These are phyloP conservation scores for Diaporthe citriasiana DNA, from an alignment of 2,329 filamentous ascomycete genomes.

Conservation along the genomic window DNA sequence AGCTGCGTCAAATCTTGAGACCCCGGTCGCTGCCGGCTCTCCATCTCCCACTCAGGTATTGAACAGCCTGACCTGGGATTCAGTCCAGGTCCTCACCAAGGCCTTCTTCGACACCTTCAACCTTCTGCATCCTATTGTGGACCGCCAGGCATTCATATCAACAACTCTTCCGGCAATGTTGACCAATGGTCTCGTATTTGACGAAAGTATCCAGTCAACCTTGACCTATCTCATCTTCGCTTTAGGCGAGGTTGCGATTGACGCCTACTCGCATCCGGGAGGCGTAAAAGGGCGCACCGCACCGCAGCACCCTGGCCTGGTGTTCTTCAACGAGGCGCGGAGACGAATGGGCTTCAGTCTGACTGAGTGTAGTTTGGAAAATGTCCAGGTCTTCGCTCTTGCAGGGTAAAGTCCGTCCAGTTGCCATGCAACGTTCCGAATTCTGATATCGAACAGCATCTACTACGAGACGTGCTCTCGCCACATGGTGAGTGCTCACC, in stretches of 20 bases:
- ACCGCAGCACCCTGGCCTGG: slow-evolving; percentile 67
- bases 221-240: slow-evolving; percentile 71
- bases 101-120: slow-evolving; percentile 74
- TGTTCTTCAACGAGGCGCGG: slow-evolving; percentile 73
- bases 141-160: slow-evolving; percentile 67
- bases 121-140: slow-evolving; percentile 69
- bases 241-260: slow-evolving; percentile 70
- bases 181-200: slow-evolving; percentile 59
- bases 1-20: slow-evolving; percentile 30
- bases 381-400: slow-evolving; percentile 70
- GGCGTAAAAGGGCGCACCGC: slow-evolving; percentile 66
- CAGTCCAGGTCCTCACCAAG: slow-evolving; percentile 64
- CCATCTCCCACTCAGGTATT: slow-evolving; percentile 18
- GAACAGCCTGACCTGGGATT: slow-evolving; percentile 59
- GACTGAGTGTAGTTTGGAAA: slow-evolving; percentile 69
- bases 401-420: slow-evolving; percentile 60
- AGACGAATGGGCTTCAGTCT: slow-evolving; percentile 70
- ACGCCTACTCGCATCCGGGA: slow-evolving; percentile 63
- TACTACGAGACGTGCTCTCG: slow-evolving; percentile 68
- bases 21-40: slow-evolving; percentile 13
- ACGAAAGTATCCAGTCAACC: slow-evolving; percentile 63
- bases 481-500: slow-evolving; percentile 58
- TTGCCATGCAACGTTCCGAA: background rate
- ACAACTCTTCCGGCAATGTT: slow-evolving; percentile 61
- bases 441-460: slow-evolving; percentile 52